Evolutionary conservation across 805 yeast genomes (phyloP).

Genomic region (Cyberlindnera bimundalis): DNA sequence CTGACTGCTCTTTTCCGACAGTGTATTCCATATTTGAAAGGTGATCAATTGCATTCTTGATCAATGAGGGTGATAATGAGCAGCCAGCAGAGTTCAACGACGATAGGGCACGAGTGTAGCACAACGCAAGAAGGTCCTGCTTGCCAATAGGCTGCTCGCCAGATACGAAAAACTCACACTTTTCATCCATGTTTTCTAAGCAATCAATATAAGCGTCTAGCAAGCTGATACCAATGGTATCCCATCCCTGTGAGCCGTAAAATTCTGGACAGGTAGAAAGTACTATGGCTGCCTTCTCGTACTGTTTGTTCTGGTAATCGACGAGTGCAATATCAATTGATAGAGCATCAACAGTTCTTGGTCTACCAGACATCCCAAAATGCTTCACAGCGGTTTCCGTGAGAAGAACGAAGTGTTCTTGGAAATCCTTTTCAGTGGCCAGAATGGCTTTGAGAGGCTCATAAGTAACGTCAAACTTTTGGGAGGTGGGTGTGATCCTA

Average conservation of each 20-base stretch:
- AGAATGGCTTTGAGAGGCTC: conserved; percentile 26
- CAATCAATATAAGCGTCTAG: conserved; percentile 68
- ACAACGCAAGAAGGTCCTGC: conserved; percentile 5
- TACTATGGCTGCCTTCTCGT: conserved; percentile 56
- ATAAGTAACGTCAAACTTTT: conserved; percentile 10
- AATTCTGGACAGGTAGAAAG: conserved; percentile 66
- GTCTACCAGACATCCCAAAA: conserved; percentile 49
- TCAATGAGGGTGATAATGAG: conserved; percentile 1
- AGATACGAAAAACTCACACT: conserved; percentile 21
- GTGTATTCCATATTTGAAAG: neutral
- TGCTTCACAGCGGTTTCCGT: conserved; percentile 56
- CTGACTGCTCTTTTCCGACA: neutral
- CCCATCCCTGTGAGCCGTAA: conserved; percentile 74
- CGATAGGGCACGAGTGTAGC: conserved; percentile 6
- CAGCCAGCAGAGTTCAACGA: conserved; percentile 1
- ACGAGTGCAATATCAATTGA: conserved; percentile 77
- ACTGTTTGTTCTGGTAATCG: conserved; percentile 54
- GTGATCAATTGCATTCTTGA: conserved; percentile 10
- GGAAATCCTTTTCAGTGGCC: conserved; percentile 33
- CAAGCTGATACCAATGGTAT: conserved; percentile 59
- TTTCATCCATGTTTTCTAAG: conserved; percentile 41
- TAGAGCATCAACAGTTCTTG: conserved; percentile 66
- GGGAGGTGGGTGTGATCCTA: neutral
- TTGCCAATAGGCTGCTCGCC: conserved; percentile 2
- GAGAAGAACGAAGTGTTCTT: conserved; percentile 41